Conservation (phyloP, 306 rosid species). For the Phaseolus lunatus region DNA sequence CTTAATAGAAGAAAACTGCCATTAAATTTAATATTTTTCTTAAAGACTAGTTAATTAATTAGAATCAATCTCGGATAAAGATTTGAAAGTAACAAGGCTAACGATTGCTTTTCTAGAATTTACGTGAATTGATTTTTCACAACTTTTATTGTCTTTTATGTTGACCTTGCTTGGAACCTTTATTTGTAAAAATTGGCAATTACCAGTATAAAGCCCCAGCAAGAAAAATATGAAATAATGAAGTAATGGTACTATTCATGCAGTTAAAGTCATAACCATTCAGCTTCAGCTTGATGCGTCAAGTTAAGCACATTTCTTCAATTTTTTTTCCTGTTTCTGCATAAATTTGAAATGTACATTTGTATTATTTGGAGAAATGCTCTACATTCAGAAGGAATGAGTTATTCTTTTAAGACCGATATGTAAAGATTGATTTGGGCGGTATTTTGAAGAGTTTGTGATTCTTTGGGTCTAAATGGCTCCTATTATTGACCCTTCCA, state of each 20-base stretch:
- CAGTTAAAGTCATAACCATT: slow-evolving; percentile 1
- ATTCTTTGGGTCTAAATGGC: slow-evolving; percentile 37
- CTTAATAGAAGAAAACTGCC: slow-evolving; percentile 4
- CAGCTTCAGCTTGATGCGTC: neutral
- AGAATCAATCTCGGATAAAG: neutral
- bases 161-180: neutral
- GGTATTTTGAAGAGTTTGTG: neutral
- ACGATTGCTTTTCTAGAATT: slow-evolving; percentile 3
- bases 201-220: neutral
- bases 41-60: neutral
- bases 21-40: neutral
- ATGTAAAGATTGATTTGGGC: slow-evolving; percentile 1
- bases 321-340: neutral
- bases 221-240: neutral
- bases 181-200: slow-evolving; percentile 1
- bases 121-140: neutral
- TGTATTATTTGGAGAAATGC: slow-evolving; percentile 37
- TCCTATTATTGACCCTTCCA: neutral
- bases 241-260: neutral
- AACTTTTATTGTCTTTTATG: neutral
- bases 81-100: slow-evolving; percentile 1
- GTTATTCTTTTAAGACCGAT: neutral
- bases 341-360: slow-evolving; percentile 11
- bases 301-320: slow-evolving; percentile 24
- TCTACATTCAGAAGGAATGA: neutral